Evolutionary conservation across 257 asterid species (phyloP).

Genomic region (Echium plantagineum): DNA sequence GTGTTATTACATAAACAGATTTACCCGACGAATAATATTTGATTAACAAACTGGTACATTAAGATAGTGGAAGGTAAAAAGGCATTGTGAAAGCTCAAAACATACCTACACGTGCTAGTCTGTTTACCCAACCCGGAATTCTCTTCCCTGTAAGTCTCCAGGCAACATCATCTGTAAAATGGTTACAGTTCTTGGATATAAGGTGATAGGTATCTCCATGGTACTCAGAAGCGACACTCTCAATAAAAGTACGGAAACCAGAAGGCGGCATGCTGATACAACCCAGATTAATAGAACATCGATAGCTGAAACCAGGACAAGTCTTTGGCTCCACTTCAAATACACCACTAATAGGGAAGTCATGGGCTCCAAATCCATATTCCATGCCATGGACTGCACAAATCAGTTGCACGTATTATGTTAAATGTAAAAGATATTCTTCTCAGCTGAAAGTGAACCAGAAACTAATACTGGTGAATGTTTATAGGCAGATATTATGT

Average conservation of each 20-base stretch:
- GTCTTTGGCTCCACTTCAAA: slow-evolving; percentile 50
- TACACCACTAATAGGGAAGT: slow-evolving; percentile 43
- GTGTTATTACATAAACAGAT: neutral
- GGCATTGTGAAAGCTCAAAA: neutral
- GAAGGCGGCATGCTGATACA: slow-evolving; percentile 21
- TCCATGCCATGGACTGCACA: slow-evolving; percentile 41
- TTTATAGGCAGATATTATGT: no score
- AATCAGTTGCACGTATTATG: neutral
- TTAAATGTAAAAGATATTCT: neutral
- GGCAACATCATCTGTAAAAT: slow-evolving; percentile 40
- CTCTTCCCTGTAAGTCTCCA: slow-evolving; percentile 31
- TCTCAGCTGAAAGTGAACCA: neutral
- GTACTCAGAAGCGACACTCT: slow-evolving; percentile 39
- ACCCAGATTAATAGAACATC: slow-evolving; percentile 39
- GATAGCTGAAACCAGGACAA: slow-evolving; percentile 39
- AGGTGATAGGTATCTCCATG: slow-evolving; percentile 48
- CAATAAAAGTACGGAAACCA: slow-evolving; percentile 34
- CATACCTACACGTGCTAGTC: slow-evolving; percentile 34
- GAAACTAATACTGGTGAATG: no score
- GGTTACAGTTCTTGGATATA: slow-evolving; percentile 42
- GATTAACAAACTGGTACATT: neutral
- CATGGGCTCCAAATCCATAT: slow-evolving; percentile 48
- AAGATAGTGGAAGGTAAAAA: neutral
- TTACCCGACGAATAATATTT: no score
- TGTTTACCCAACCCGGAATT: slow-evolving; percentile 48